These are phyloP conservation scores for Lentinula lateritia DNA, from an alignment of 768 basidiomycete genomes.

Conservation along the genomic window DNA sequence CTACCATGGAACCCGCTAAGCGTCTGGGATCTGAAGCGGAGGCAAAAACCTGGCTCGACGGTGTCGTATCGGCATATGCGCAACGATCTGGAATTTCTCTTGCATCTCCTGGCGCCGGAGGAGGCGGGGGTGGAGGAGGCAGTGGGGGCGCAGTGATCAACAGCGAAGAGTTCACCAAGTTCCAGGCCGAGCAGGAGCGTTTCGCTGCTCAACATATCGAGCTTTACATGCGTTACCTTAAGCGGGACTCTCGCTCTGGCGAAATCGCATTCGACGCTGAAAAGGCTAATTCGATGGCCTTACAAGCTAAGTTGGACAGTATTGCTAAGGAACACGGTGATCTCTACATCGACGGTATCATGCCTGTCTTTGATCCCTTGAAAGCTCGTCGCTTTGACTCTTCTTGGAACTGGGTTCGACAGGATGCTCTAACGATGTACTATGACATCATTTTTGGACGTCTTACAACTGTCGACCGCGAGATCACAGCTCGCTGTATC, in stretches of 20 bases:
- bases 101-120: conserved; percentile 58
- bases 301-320: conserved; percentile 85
- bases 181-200: conserved; percentile 88
- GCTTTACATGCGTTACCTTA: conserved; percentile 94
- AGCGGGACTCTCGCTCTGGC: conserved; percentile 88
- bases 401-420: conserved; percentile 99
- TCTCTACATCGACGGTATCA: conserved; percentile 87
- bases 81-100: conserved; percentile 85
- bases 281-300: conserved; percentile 61
- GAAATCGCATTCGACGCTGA: conserved; percentile 86
- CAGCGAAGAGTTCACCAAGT: conserved; percentile 96
- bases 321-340: conserved; percentile 93
- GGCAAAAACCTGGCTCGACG: conserved; percentile 91
- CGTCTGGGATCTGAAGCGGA: conserved; percentile 88
- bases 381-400: conserved; percentile 99
- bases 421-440: conserved; percentile 94
- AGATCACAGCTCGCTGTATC: conserved; percentile 96
- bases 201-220: conserved; percentile 93
- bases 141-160: conserved; percentile 87
- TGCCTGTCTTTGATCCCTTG: conserved; percentile 89
- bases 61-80: conserved; percentile 79
- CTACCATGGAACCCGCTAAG: conserved; percentile 92
- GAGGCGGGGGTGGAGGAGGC: conserved; percentile 52
- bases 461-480: conserved; percentile 89
- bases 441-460: conserved; percentile 98